phyloP scores from a whole-genome alignment of 73 alveolate genomes.

The Paramecium sonneborni region DNA sequence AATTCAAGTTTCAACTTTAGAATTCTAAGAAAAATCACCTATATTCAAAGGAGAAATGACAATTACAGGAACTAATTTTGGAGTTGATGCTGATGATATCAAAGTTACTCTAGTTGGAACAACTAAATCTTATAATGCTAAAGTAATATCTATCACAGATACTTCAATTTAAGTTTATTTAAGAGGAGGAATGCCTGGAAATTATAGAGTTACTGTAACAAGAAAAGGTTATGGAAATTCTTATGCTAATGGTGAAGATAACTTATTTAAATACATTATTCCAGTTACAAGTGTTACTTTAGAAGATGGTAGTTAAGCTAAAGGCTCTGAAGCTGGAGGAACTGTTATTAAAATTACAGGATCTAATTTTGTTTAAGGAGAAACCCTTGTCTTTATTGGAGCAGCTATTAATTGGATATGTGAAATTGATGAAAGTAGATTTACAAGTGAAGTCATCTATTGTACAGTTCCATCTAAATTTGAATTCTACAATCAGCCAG shows the following conservation, averaged over 20 bases:
- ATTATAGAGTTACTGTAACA: neutral
- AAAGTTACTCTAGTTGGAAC: neutral
- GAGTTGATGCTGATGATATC: neutral
- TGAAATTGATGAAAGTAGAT: conserved; percentile 12
- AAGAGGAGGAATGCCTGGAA: conserved; percentile 59
- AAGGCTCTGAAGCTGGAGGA: conserved; percentile 55
- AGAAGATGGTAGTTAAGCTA: neutral
- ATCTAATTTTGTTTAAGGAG: neutral
- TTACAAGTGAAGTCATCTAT: neutral
- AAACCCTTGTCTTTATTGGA: conserved; percentile 28
- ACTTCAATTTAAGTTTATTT: neutral
- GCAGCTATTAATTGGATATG: conserved; percentile 24
- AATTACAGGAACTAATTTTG: conserved; percentile 29
- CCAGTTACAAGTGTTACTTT: neutral
- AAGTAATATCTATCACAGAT: neutral
- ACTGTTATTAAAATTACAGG: conserved; percentile 37
- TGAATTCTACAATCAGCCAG: neutral
- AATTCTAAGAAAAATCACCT: neutral
- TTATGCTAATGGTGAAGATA: neutral
- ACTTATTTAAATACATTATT: neutral
- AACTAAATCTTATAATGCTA: neutral
- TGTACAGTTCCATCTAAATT: conserved; percentile 22
- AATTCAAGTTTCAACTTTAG: neutral
- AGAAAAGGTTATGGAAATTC: conserved; percentile 25
- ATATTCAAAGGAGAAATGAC: conserved; percentile 1